Evolutionary conservation across 2,329 filamentous ascomycete species (phyloP).

Genomic region (Diaporthe humulicola): DNA sequence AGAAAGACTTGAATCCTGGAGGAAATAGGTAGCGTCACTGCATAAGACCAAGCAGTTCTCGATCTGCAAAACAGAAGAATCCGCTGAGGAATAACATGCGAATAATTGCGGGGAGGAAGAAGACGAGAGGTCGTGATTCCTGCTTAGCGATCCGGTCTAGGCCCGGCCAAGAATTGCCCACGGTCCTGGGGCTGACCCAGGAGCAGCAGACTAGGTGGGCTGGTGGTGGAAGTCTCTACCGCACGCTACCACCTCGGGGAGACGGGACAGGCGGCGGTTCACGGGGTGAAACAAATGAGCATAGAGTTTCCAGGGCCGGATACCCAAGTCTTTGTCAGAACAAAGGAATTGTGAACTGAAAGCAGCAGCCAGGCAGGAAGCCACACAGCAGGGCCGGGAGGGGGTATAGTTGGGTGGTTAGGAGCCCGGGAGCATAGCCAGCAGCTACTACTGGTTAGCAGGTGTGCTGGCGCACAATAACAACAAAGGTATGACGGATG

Average conservation of each 20-base stretch:
- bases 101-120: slow-evolving; percentile 7
- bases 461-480: slow-evolving; percentile 16
- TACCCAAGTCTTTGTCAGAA: not conserved
- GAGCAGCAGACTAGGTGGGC: slow-evolving; percentile 20
- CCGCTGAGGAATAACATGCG: slow-evolving; percentile 22
- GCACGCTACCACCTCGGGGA: slow-evolving; percentile 4
- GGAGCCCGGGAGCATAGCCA: not conserved
- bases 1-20: not conserved
- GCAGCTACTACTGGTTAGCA: not conserved
- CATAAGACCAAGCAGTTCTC: not conserved
- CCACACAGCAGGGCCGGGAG: not conserved
- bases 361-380: not conserved
- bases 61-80: not conserved
- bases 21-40: not conserved
- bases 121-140: not conserved
- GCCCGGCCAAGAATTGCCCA: slow-evolving; percentile 29
- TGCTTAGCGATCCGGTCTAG: slow-evolving; percentile 18
- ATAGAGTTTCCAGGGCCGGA: not conserved
- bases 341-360: slow-evolving; percentile 13
- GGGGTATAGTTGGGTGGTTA: not conserved
- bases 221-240: not conserved
- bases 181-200: slow-evolving; percentile 15
- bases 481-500: slow-evolving; percentile 26
- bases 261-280: slow-evolving; percentile 2
- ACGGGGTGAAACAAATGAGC: not conserved